Base-by-base conservation (phyloP, 2,329 filamentous ascomycete species). In the Blumeriella jaapii region DNA sequence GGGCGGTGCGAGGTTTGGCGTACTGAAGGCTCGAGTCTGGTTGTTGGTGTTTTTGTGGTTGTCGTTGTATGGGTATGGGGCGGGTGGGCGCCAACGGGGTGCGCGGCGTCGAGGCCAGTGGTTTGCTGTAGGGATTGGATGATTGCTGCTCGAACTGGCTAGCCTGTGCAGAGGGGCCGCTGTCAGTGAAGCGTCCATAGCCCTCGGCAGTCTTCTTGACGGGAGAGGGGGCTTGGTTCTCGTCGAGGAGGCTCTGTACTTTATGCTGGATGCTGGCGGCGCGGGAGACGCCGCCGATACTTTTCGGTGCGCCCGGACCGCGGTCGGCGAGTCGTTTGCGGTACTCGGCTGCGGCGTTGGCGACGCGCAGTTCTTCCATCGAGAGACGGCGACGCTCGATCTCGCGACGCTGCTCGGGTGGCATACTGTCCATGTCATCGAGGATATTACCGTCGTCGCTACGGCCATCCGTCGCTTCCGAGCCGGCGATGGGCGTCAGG, bases 221-320 rank as follows among this genome's bases (percentile, higher is more conserved):
- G 1, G 68, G 55, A 1, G 67, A 60, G 4, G 74, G 65, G 45
- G 67, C 75, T 49, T 75, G 74, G 25, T 80, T 84, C 52, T 95
- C 87, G 41, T 78, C 78, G 11, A 98, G 63, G 31, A 96, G 65
- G 31, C 74, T 84, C 61, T 93, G 83, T 36, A 98, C 84, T 45
- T 89, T 79, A 53, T 83, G 86, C 56, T 96, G 86, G 49, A 98
- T 98, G 16, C 79, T 82, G n/a, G 77, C 72, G 12, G 86, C 85
- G 26, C 78, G 68, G 10, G 74, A 73, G 3, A 71, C 60, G 30
- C 68, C 65, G n/a, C 67, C 72, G 53, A 69, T 69, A 51, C 61
- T 69, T 57, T 67, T 73, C 37, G 68, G 72, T 36, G 57, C 61
- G 18, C 57, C 54, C 62, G 62, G 59, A n/a, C 68, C 71, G 34